A percentile compares a stretch with the other conserved stretches of the same genome.
These are phyloP conservation scores for Scedosporium aurantiacum DNA, from an alignment of 2,329 filamentous ascomycete species.

Conservation along the genomic window DNA sequence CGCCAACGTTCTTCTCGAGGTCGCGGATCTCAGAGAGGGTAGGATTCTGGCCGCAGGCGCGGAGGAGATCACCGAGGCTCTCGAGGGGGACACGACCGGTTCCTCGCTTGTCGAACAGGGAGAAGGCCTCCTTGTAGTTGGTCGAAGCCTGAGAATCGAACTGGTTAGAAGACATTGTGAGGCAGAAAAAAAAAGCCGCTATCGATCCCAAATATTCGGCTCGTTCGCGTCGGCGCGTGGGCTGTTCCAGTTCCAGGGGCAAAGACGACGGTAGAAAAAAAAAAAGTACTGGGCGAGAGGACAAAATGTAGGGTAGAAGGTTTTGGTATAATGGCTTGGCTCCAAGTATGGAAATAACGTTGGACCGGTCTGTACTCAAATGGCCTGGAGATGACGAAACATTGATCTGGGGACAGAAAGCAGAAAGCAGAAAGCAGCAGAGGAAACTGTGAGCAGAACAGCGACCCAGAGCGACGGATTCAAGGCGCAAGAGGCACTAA, in stretches of 20 bases:
- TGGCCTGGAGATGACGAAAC: too few relatives aligned
- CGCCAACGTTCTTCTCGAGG: conserved; percentile 78
- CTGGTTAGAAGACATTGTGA: conserved; percentile 39
- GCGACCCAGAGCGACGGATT: not conserved
- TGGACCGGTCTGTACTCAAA: too few relatives aligned
- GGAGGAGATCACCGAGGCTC: conserved; percentile 82
- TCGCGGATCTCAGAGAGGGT: conserved; percentile 88
- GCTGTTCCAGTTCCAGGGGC: too few relatives aligned
- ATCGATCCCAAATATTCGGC: too few relatives aligned
- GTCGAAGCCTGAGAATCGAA: conserved; percentile 58
- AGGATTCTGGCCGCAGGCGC: conserved; percentile 96
- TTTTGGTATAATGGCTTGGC: too few relatives aligned
- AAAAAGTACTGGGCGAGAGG: too few relatives aligned
- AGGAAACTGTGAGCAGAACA: not conserved
- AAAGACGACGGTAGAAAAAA: too few relatives aligned
- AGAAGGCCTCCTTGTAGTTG: conserved; percentile 99
- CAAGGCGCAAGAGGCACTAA: conserved; percentile 1
- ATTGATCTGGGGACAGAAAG: too few relatives aligned
- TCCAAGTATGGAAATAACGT: too few relatives aligned
- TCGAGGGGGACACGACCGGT: conserved; percentile 83
- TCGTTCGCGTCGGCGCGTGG: too few relatives aligned
- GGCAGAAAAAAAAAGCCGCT: not conserved
- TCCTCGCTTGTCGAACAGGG: conserved; percentile 98
- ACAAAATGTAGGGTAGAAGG: too few relatives aligned
- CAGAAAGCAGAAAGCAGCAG: not conserved